phyloP scores from a whole-genome alignment of 352 stramenopile genomes.

The Aphanomyces invadans region DNA sequence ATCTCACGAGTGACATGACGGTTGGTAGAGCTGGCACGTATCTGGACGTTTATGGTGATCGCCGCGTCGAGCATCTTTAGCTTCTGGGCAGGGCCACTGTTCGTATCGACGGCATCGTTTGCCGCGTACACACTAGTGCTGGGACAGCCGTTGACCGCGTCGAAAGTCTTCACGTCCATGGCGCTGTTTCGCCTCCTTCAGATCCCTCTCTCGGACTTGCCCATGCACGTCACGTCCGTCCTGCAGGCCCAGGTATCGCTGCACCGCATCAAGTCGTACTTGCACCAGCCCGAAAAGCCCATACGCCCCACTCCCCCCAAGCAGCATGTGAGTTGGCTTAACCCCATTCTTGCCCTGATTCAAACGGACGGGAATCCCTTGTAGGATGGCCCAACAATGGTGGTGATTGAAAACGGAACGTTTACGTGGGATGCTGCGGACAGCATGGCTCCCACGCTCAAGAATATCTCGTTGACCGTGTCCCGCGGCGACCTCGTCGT shows the following conservation, averaged over 20 bases:
- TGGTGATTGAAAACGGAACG: slow-evolving; percentile 4
- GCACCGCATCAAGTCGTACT: slow-evolving; percentile 26
- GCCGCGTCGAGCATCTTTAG: slow-evolving; percentile 7
- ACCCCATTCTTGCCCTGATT: no score
- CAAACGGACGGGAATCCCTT: no score
- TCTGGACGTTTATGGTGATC: slow-evolving; percentile 5
- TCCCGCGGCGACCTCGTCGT: slow-evolving; percentile 44
- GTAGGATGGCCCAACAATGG: no score
- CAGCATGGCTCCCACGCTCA: background rate
- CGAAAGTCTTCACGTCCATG: slow-evolving; percentile 27
- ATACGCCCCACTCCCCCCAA: background rate
- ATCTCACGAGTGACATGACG: no score
- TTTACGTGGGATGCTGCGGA: slow-evolving; percentile 4
- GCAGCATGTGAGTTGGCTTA: background rate
- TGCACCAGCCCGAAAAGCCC: background rate
- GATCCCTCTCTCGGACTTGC: slow-evolving; percentile 25
- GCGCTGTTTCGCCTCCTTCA: slow-evolving; percentile 26
- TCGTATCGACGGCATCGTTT: slow-evolving; percentile 27
- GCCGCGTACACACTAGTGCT: slow-evolving; percentile 24
- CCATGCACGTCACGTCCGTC: slow-evolving; percentile 6
- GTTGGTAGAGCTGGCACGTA: background rate
- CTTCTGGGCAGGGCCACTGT: slow-evolving; percentile 26
- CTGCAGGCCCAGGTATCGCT: slow-evolving; percentile 26
- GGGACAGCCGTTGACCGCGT: slow-evolving; percentile 21
- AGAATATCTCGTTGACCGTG: slow-evolving; percentile 26